phyloP scores from a whole-genome alignment of 2,329 filamentous ascomycete species.

The Dactylonectria macrodidyma region DNA sequence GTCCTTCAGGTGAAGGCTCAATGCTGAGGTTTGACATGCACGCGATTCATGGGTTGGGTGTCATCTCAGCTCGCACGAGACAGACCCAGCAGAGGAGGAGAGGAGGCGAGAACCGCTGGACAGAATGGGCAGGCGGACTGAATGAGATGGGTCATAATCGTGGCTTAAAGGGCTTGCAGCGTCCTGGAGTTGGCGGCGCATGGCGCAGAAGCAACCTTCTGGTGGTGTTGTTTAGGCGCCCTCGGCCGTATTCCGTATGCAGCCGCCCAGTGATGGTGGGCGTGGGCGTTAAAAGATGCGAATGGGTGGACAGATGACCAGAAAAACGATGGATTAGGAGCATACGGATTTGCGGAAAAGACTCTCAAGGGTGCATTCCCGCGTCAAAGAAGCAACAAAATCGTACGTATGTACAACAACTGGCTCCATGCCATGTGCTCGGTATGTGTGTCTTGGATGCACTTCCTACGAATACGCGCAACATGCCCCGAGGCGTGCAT shows the following conservation, averaged over 20 bases:
- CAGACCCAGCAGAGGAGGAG: background rate
- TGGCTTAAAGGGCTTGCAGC: conserved; percentile 26
- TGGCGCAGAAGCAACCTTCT: conserved; percentile 25
- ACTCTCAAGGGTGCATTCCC: conserved; percentile 1
- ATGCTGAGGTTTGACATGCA: conserved; percentile 20
- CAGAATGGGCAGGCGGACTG: conserved; percentile 3
- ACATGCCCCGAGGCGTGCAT: conserved; percentile 8
- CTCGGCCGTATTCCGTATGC: background rate
- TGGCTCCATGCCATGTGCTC: background rate
- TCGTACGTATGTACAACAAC: background rate
- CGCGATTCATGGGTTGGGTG: conserved; percentile 26
- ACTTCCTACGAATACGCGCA: background rate
- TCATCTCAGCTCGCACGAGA: conserved; percentile 2
- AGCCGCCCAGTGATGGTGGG: background rate
- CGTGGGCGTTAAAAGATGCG: background rate
- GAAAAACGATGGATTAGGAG: background rate
- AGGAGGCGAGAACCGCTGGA: background rate
- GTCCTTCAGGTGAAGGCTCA: conserved; percentile 13
- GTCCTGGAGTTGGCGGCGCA: conserved; percentile 7
- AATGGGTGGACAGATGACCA: conserved; percentile 16
- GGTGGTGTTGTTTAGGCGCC: conserved; percentile 16
- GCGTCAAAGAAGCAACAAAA: background rate
- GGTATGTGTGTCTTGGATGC: conserved; percentile 15
- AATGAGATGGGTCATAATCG: too few relatives aligned
- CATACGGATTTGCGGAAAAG: background rate